Evolutionary conservation across 2,329 filamentous ascomycete genomes (phyloP), one percentile per base, ranked within the genome.

Genomic region (Sarocladium strictum): DNA sequence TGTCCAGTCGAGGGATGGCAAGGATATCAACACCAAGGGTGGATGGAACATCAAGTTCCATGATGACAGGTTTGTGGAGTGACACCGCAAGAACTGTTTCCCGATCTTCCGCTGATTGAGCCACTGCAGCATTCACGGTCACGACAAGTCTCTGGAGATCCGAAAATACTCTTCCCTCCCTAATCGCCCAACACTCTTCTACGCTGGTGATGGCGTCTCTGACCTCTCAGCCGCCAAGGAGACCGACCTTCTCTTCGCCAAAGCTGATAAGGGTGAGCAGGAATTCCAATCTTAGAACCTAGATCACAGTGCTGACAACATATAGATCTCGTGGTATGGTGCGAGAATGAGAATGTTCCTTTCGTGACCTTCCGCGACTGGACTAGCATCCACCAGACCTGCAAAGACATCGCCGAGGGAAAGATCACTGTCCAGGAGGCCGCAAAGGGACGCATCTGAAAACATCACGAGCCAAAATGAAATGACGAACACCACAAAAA

Each of bases 141-240:
- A 99, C 68, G 93, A 99, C 78, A 99, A 99, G 81, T 92, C 87
- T 24, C 77, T 93, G 54, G 90, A 94, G 67, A 90, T 99, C 64
- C 84, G 89, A 60, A 90, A 90, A 53, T 97, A 97, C 72, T 86
- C 87, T 2, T 77, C 83, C 24, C 77, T 96, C 41, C 84, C 89
- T 0, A 72, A 87, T 64, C 80, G 91, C 40, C 94, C 94, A 2
- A 85, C 84, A 37, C 83, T 97, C 73, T 90, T 97, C 69, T 99
- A 99, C 65, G 93, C 94, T 29, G 94, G 94, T 56, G 93, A 97
- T 63, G 93, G 93, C 50, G 90, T 97, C 3, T 95, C 89, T 2
- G 93, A 97, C 67, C 77, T 97, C 53, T 95, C 89, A 24, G 94
- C 93, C 9, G 93, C 94, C 2, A 85, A 87, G 62, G 92, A 97